phyloP scores from a whole-genome alignment of 176 grass and related monocot genomes.

The Saccharum spontaneum region DNA sequence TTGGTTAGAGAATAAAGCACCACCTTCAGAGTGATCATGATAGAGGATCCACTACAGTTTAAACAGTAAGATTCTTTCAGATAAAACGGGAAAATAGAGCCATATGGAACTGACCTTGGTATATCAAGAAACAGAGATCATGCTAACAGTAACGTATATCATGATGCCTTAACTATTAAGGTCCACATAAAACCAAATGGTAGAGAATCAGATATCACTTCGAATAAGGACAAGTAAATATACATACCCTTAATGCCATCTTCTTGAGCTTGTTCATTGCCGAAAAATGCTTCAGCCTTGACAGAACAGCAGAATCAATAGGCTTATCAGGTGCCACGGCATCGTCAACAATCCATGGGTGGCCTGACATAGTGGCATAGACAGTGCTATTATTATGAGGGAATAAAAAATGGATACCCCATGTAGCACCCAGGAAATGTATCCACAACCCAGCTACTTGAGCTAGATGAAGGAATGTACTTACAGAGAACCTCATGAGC shows the following conservation, averaged over 20 bases:
- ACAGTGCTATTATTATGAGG: constrained; percentile 23
- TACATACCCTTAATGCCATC: constrained; percentile 90
- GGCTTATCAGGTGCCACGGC: constrained; percentile 91
- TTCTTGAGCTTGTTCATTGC: constrained; percentile 99
- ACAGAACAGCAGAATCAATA: constrained; percentile 98
- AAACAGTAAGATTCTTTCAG: not conserved
- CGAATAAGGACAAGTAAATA: not conserved
- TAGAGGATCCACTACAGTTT: not conserved
- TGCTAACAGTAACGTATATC: not conserved
- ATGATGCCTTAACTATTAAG: not conserved
- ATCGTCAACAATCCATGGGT: constrained; percentile 98
- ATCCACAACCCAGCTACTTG: not conserved
- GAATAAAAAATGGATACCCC: not conserved
- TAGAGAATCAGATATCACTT: constrained; percentile 19
- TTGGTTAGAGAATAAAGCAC: constrained; percentile 4
- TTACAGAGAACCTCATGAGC: constrained; percentile 99
- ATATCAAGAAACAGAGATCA: constrained; percentile 19
- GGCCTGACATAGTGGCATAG: constrained; percentile 64
- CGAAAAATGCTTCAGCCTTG: constrained; percentile 96
- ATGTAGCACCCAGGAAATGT: not conserved
- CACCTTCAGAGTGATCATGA: not conserved
- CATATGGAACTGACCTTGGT: not conserved
- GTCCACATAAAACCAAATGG: not conserved
- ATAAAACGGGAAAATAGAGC: not conserved
- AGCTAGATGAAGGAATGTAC: constrained; percentile 26